phyloP scores from a whole-genome alignment of 441 rosid species.

The Erodium moschatum region DNA sequence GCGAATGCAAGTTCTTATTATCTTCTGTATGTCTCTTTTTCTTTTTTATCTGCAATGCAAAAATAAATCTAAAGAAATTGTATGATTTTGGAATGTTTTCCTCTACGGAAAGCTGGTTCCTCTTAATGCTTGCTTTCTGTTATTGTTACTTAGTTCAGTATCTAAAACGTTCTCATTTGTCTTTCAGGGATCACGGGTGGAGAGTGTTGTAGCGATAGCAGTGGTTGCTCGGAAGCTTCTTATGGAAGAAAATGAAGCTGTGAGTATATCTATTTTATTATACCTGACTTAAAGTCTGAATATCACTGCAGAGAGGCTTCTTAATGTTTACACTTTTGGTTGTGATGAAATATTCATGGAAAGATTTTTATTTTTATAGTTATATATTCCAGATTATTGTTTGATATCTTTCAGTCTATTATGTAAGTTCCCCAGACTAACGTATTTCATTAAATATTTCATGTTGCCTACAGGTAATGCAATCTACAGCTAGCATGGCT shows the following conservation, averaged over 20 bases:
- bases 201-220: conserved; percentile 65
- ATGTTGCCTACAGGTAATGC: conserved; percentile 50
- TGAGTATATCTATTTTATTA: conserved; percentile 23
- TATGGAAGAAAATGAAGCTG: conserved; percentile 77
- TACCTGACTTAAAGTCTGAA: background rate
- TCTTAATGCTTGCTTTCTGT: background rate
- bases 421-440: conserved; percentile 12
- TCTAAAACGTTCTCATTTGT: conserved; percentile 14
- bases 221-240: conserved; percentile 82
- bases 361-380: too few relatives aligned
- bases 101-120: background rate
- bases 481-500: conserved; percentile 48
- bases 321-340: background rate
- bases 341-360: background rate
- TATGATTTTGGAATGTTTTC: background rate
- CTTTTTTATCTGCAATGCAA: too few relatives aligned
- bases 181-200: conserved; percentile 62
- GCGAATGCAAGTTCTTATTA: too few relatives aligned
- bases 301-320: background rate
- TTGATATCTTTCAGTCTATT: background rate
- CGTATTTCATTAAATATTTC: background rate
- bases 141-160: conserved; percentile 4
- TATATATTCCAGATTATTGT: background rate
- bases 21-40: too few relatives aligned
- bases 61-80: background rate